phyloP scores from a whole-genome alignment of 1,139 yeast genomes.

The Yamadazyma dendronema region DNA sequence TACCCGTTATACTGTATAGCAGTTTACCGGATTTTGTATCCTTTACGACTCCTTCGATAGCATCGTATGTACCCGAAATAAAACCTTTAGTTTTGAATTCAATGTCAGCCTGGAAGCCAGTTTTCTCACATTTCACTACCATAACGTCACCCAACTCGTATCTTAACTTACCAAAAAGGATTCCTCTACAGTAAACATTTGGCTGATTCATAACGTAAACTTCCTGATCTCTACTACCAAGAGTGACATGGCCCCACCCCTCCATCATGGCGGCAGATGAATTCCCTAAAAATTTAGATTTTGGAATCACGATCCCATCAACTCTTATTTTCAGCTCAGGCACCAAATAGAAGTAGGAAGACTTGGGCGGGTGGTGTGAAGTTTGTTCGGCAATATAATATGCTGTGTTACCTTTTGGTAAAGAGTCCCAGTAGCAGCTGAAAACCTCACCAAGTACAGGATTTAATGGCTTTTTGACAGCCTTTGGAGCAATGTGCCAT shows the following conservation, averaged over 20 bases:
- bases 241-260: slow-evolving; percentile 73
- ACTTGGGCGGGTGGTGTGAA: slow-evolving; percentile 97
- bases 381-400: slow-evolving; percentile 91
- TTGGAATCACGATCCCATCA: slow-evolving; percentile 87
- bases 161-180: slow-evolving; percentile 83
- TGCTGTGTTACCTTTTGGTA: slow-evolving; percentile 64
- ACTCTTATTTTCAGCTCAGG: slow-evolving; percentile 81
- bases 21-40: slow-evolving; percentile 49
- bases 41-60: slow-evolving; percentile 73
- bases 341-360: slow-evolving; percentile 84
- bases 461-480: slow-evolving; percentile 93
- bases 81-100: slow-evolving; percentile 96
- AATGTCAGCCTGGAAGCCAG: slow-evolving; percentile 69
- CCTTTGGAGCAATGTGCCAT: slow-evolving; percentile 98
- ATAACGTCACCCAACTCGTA: slow-evolving; percentile 93
- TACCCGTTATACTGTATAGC: slow-evolving; percentile 72
- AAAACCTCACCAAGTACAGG: slow-evolving; percentile 93
- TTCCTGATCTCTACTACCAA: slow-evolving; percentile 55
- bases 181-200: slow-evolving; percentile 93
- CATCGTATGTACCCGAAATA: slow-evolving; percentile 88
- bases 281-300: slow-evolving; percentile 85
- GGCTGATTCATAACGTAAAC: slow-evolving; percentile 90
- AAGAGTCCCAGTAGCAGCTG: slow-evolving; percentile 87
- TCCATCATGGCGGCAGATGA: slow-evolving; percentile 98
- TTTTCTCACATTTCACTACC: slow-evolving; percentile 61